These are phyloP conservation scores for Ogataea henricii DNA, from an alignment of 805 yeast species.

Conservation along the genomic window DNA sequence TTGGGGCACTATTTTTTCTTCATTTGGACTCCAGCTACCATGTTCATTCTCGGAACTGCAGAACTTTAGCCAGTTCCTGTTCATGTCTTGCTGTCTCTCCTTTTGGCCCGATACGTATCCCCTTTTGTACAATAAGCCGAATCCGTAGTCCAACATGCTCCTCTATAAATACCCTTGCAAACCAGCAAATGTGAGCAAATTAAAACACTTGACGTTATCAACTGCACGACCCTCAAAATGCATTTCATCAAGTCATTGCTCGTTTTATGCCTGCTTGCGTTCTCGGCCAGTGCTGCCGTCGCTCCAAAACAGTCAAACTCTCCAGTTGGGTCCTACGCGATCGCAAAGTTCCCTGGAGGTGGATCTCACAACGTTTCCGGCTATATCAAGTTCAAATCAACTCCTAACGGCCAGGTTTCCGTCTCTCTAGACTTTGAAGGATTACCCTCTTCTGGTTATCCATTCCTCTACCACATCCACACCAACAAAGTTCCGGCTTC, in stretches of 20 bases:
- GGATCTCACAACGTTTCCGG: slow-evolving; percentile 21
- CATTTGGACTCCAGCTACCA: no score
- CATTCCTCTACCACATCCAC: slow-evolving; percentile 48
- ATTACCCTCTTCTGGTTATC: slow-evolving; percentile 45
- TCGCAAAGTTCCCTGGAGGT: slow-evolving; percentile 52
- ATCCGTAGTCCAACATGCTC: no score
- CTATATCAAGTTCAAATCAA: slow-evolving; percentile 8
- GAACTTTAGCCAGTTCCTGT: no score
- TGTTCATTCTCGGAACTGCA: no score
- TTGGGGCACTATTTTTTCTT: no score
- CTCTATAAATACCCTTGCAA: no score
- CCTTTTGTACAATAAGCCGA: no score
- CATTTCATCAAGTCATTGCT: not conserved
- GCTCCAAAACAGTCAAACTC: slow-evolving; percentile 12
- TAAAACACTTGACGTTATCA: no score
- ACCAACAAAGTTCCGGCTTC: slow-evolving; percentile 37
- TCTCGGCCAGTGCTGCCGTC: not conserved
- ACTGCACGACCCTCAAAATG: slow-evolving; percentile 2
- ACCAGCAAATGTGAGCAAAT: no score
- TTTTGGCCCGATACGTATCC: no score
- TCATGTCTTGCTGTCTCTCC: no score
- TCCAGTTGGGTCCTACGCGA: slow-evolving; percentile 40
- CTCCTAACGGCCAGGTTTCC: slow-evolving; percentile 28
- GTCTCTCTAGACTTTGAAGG: slow-evolving; percentile 48
- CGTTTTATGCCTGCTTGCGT: slow-evolving; percentile 1